These are phyloP conservation scores for Malus hybrid DNA, from an alignment of 331 rosid species.

Conservation along the genomic window DNA sequence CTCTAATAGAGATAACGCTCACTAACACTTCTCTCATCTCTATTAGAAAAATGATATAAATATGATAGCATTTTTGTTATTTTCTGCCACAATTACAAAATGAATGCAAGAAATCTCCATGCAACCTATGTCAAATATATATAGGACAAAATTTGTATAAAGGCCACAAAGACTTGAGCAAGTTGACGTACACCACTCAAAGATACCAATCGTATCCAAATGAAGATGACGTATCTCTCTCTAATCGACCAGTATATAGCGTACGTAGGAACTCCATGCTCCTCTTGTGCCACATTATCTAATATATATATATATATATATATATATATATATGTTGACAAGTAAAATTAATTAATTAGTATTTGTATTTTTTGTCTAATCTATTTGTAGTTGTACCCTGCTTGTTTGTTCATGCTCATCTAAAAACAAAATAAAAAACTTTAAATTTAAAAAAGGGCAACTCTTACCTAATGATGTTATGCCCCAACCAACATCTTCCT, in stretches of 20 bases:
- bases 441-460: slow-evolving; percentile 5
- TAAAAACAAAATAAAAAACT: neutral
- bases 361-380: neutral
- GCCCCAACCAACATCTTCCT: slow-evolving; percentile 46
- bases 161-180: neutral
- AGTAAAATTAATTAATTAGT: neutral
- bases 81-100: neutral
- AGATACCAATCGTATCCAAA: neutral
- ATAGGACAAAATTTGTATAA: neutral
- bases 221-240: neutral
- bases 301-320: neutral
- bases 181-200: neutral
- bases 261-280: neutral
- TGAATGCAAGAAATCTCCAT: neutral
- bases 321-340: neutral
- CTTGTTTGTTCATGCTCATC: neutral
- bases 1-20: no score
- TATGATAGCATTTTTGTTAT: neutral
- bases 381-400: neutral
- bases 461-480: slow-evolving; percentile 52
- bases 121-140: slow-evolving; percentile 2
- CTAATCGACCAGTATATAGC: neutral
- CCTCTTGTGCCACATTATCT: neutral
- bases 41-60: no score
- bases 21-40: no score